These are phyloP conservation scores for Fraxinus xanthoxyloides DNA, from an alignment of 305 asterid genomes.

Conservation along the genomic window DNA sequence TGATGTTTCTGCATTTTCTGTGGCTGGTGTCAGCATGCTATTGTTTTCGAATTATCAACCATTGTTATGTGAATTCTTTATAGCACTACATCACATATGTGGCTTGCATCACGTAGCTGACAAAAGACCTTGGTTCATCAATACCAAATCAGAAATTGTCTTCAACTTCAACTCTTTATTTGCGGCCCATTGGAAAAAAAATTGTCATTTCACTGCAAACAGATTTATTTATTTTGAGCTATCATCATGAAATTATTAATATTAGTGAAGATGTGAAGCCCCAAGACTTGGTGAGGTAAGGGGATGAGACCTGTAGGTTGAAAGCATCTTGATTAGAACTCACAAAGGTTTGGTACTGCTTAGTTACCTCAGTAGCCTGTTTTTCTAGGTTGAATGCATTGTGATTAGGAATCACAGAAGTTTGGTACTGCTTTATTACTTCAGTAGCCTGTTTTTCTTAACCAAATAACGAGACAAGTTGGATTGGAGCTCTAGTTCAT, in stretches of 20 bases:
- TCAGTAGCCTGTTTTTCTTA: not conserved
- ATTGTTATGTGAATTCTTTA: not conserved
- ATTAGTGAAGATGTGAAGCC: not conserved
- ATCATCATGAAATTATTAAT: not conserved
- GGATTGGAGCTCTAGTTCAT: not conserved
- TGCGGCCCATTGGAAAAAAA: not conserved
- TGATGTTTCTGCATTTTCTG: not conserved
- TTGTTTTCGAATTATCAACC: not conserved
- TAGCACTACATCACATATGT: not conserved
- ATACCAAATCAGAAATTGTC: not conserved
- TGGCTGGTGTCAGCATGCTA: not conserved
- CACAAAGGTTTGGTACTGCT: not conserved
- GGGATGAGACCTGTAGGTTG: not conserved
- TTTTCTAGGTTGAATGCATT: not conserved
- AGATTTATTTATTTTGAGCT: not conserved
- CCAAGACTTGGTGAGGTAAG: not conserved
- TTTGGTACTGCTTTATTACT: slow-evolving; percentile 3
- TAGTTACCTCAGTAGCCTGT: no score
- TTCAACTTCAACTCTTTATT: not conserved
- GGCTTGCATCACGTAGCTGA: not conserved
- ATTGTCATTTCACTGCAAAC: not conserved
- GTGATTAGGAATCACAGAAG: not conserved
- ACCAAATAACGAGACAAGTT: not conserved
- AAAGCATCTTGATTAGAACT: not conserved
- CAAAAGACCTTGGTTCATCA: slow-evolving; percentile 2